These are phyloP conservation scores for Sporothrix sp. DNA, from an alignment of 2,329 filamentous ascomycete genomes.

Conservation along the genomic window DNA sequence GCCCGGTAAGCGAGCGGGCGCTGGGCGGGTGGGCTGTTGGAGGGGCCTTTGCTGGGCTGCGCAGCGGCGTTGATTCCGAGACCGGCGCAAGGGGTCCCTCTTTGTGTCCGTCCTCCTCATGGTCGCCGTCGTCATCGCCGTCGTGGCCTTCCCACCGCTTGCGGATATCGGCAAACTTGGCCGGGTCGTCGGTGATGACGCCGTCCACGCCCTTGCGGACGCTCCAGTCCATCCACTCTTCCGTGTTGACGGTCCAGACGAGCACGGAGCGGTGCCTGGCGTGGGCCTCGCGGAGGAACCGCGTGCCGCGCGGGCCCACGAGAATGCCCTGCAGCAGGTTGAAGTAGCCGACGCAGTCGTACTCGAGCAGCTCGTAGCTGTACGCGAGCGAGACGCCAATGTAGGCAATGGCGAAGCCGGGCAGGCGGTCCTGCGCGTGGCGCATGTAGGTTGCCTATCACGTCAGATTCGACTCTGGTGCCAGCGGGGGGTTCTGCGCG, in stretches of 20 bases:
- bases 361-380: constrained; percentile 57
- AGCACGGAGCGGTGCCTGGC: constrained; percentile 51
- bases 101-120: too few relatives aligned
- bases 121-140: background rate
- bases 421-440: constrained; percentile 51
- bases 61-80: background rate
- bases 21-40: constrained; percentile 9
- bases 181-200: constrained; percentile 77
- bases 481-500: too few relatives aligned
- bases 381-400: constrained; percentile 59
- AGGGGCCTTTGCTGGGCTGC: background rate
- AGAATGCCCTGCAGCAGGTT: constrained; percentile 65
- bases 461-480: too few relatives aligned
- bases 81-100: too few relatives aligned
- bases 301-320: constrained; percentile 54
- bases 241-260: constrained; percentile 81
- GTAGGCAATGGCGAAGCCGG: constrained; percentile 53
- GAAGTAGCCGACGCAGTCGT: constrained; percentile 55
- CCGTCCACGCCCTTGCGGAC: constrained; percentile 60
- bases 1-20: constrained; percentile 6
- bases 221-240: constrained; percentile 71
- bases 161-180: constrained; percentile 54
- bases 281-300: constrained; percentile 55
- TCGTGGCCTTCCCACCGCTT: constrained; percentile 20
- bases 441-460: constrained; percentile 56